Conservation (phyloP, 2,329 filamentous ascomycete genomes). For the Aspergillus versicolor region DNA sequence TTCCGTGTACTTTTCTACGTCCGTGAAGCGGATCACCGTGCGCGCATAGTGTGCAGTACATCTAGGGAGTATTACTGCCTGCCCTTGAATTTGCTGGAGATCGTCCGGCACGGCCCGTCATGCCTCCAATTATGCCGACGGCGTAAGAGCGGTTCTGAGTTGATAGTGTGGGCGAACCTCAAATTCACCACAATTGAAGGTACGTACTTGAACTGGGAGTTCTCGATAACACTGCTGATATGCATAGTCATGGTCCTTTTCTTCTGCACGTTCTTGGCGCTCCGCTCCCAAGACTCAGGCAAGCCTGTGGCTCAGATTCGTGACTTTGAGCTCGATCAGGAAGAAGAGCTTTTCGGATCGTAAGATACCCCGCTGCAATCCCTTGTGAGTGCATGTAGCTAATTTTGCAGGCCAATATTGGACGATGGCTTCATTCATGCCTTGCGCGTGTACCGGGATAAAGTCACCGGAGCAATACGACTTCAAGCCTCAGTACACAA, state of each 20-base stretch:
- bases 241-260: slow-evolving; percentile 55
- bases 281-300: slow-evolving; percentile 56
- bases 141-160: slow-evolving; percentile 35
- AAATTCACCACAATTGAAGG: slow-evolving; percentile 57
- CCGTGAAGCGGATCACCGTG: slow-evolving; percentile 51
- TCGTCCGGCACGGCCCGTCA: slow-evolving; percentile 38
- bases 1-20: slow-evolving; percentile 53
- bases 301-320: slow-evolving; percentile 42
- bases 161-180: slow-evolving; percentile 54
- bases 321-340: slow-evolving; percentile 51
- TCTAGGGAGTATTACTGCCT: slow-evolving; percentile 50
- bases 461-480: slow-evolving; percentile 51
- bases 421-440: slow-evolving; percentile 55
- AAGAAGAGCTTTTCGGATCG: slow-evolving; percentile 52
- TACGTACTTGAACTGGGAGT: slow-evolving; percentile 25
- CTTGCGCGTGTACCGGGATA: slow-evolving; percentile 55
- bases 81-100: slow-evolving; percentile 48
- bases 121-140: slow-evolving; percentile 42
- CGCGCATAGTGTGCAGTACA: slow-evolving; percentile 54
- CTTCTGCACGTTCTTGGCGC: slow-evolving; percentile 56
- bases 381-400: background rate
- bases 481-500: slow-evolving; percentile 57
- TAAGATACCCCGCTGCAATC: slow-evolving; percentile 24
- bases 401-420: slow-evolving; percentile 47
- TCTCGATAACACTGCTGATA: background rate